These are phyloP conservation scores for Pinus tabuliformis DNA, from an alignment of 75 land plant species.

Conservation along the genomic window DNA sequence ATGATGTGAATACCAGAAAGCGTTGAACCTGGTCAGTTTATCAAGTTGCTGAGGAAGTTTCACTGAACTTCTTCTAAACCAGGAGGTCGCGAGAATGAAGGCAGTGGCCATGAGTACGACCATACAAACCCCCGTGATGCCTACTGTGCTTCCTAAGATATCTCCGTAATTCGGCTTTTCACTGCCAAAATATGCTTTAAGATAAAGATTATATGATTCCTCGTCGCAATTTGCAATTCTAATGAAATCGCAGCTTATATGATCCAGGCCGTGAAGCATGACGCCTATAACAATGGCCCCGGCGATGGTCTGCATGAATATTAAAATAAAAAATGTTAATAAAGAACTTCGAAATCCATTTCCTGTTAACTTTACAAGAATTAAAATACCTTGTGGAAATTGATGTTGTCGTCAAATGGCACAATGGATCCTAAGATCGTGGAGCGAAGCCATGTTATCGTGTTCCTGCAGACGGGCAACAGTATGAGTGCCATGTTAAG, in stretches of 20 bases:
- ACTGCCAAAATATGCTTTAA: slow-evolving; percentile 10
- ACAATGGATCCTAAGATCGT: slow-evolving; percentile 14
- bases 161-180: slow-evolving; percentile 14
- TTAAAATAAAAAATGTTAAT: not conserved
- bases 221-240: slow-evolving; percentile 14
- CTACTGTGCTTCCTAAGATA: slow-evolving; percentile 11
- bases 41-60: slow-evolving; percentile 31
- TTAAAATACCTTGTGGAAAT: slow-evolving; percentile 20
- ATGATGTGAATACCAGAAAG: slow-evolving; percentile 40
- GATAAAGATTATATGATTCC: slow-evolving; percentile 2
- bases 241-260: slow-evolving; percentile 29
- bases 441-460: slow-evolving; percentile 26
- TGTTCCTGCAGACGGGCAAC: slow-evolving; percentile 24
- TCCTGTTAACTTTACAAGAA: not conserved
- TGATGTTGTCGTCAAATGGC: slow-evolving; percentile 24
- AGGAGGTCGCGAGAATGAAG: slow-evolving; percentile 22
- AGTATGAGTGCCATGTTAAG: slow-evolving; percentile 24
- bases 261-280: slow-evolving; percentile 15
- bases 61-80: slow-evolving; percentile 24
- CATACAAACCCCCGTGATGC: slow-evolving; percentile 23
- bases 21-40: slow-evolving; percentile 28
- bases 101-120: slow-evolving; percentile 26
- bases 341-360: too few relatives aligned
- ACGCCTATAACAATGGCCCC: slow-evolving; percentile 19
- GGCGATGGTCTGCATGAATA: slow-evolving; percentile 16